A percentile compares a stretch with the other conserved stretches of the same genome.
phyloP scores from a whole-genome alignment of 2,329 filamentous ascomycete species.

The Botrytis porri region DNA sequence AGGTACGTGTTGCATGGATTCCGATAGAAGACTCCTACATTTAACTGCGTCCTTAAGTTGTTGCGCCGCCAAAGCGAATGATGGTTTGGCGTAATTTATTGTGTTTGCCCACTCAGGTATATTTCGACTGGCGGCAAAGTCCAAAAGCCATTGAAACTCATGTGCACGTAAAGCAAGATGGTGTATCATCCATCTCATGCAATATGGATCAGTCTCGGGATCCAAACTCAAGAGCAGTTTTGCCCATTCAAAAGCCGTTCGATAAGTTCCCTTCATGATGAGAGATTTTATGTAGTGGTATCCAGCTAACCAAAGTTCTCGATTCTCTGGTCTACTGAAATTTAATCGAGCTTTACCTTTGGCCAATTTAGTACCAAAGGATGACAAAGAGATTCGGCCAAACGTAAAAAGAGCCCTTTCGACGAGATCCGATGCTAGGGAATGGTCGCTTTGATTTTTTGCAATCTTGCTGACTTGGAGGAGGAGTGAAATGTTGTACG shows the following conservation, averaged over 20 bases:
- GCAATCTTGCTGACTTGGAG: slow-evolving; percentile 90
- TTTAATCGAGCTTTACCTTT: slow-evolving; percentile 77
- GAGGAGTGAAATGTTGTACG: slow-evolving; percentile 91
- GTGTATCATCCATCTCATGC: slow-evolving; percentile 76
- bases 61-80: slow-evolving; percentile 70
- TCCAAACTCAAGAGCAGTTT: slow-evolving; percentile 78
- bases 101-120: slow-evolving; percentile 43
- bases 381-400: slow-evolving; percentile 80
- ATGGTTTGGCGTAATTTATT: slow-evolving; percentile 72
- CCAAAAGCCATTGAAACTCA: slow-evolving; percentile 72
- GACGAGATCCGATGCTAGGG: slow-evolving; percentile 80
- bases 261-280: slow-evolving; percentile 85
- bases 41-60: slow-evolving; percentile 64
- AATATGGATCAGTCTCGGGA: slow-evolving; percentile 74
- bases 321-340: slow-evolving; percentile 79
- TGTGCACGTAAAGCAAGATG: slow-evolving; percentile 78
- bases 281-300: slow-evolving; percentile 87
- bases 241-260: slow-evolving; percentile 90
- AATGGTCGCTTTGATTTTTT: slow-evolving; percentile 85
- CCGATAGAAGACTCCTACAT: slow-evolving; percentile 61
- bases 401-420: slow-evolving; percentile 92
- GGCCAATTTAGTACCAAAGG: slow-evolving; percentile 72
- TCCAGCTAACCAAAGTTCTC: slow-evolving; percentile 86
- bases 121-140: slow-evolving; percentile 55
- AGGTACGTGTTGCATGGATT: slow-evolving; percentile 70